Evolutionary conservation across 1,284 basidiomycete genomes (phyloP), one percentile per base, ranked within the genome.

Genomic region (Waitea zeae): DNA sequence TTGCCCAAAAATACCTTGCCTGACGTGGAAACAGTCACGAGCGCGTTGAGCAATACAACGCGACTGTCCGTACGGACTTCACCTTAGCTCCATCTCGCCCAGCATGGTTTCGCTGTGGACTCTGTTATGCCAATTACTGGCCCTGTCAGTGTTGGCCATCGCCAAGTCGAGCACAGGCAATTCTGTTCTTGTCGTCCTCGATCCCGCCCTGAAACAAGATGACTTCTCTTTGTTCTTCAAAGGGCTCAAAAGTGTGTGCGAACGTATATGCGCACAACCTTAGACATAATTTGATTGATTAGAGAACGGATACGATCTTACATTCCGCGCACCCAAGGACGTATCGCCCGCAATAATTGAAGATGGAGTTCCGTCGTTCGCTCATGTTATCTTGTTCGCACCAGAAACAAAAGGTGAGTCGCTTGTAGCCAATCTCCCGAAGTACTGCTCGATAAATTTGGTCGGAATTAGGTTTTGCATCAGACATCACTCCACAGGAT

Each of bases 121-220:
- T 34, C 20, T 41, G 15, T 27, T 56, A 30, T 39, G 51, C 18
- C 47, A 50, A 4, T 40, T 57, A 12, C 42, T 59, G 30, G 49
- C 44, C 30, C 38, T 60, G 12, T 42, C 51, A 14, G 35, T 55
- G 20, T 43, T 59, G 17, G 54, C 56, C 6, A 46, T 57, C 34
- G 82, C 82, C 38, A 72, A 67, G 46, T 88, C 84, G n/a, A 80
- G 82, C 50, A 67, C 77, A 2, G 86, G 86, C 7, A 69, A 84
- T 51, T 75, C 74, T 27, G 78, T 95, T 12, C 68, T 95, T 17
- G 80, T 93, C 36, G 64, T 93, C 11, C 63, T 89, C 31, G 86
- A 93, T 48, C 69, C 74, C 3, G 62, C 61, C 35, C 54, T 77
- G 19, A 61, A 70, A 46, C 59, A 55, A 47, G 65, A 69, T 35